A percentile compares a stretch with the other conserved stretches of the same genome.
Conservation (phyloP, 2,329 filamentous ascomycete genomes). For the Phaeosphaeria sp. region DNA sequence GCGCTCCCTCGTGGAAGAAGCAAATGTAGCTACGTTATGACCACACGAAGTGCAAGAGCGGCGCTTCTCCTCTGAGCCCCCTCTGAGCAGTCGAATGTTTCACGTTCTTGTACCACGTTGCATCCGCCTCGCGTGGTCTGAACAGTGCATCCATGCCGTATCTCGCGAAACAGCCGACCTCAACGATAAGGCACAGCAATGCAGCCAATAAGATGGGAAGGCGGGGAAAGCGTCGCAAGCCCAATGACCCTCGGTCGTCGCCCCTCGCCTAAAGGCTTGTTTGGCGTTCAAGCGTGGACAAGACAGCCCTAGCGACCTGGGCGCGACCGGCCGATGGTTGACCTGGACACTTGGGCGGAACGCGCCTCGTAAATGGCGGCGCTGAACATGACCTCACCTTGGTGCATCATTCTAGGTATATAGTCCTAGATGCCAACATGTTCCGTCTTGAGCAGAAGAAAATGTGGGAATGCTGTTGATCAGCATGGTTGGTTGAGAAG, state of each 20-base stretch:
- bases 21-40: too few relatives aligned
- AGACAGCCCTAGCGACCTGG: not conserved
- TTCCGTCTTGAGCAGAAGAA: too few relatives aligned
- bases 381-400: not conserved
- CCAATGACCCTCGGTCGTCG: not conserved
- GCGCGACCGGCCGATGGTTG: not conserved
- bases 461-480: too few relatives aligned
- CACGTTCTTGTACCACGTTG: not conserved
- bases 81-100: too few relatives aligned
- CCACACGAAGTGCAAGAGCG: too few relatives aligned
- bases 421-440: too few relatives aligned
- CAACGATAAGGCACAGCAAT: not conserved
- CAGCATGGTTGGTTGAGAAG: too few relatives aligned
- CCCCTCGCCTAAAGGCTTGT: constrained; percentile 4
- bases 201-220: constrained; percentile 1
- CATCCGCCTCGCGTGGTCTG: not conserved
- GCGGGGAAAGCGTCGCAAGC: not conserved
- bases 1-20: not conserved
- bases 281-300: not conserved
- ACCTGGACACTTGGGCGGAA: too few relatives aligned
- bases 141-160: not conserved
- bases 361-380: not conserved
- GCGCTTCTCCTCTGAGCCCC: too few relatives aligned
- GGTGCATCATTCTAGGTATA: not conserved
- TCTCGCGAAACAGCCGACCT: not conserved